Conservation (phyloP, 202 grass and related monocot species). For the Hordeum pubiflorum region DNA sequence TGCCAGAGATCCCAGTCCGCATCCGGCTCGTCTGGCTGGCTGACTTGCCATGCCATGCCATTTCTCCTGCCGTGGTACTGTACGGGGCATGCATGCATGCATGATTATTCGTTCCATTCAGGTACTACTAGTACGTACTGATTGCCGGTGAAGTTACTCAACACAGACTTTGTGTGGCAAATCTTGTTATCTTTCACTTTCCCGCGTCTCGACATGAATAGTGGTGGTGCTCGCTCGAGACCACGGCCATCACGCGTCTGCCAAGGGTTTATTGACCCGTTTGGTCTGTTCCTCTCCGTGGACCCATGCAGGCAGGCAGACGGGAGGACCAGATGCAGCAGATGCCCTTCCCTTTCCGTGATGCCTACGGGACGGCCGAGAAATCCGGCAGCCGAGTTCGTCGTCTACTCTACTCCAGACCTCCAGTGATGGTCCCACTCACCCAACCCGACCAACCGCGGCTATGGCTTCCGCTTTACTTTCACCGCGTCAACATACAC, state of each 20-base stretch:
- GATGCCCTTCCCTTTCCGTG: background rate
- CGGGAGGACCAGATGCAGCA: constrained; percentile 4
- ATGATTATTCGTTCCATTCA: background rate
- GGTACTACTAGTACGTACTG: background rate
- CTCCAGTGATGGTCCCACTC: background rate
- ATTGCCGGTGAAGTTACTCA: background rate
- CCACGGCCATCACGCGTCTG: background rate
- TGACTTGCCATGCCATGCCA: background rate
- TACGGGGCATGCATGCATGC: too few relatives aligned
- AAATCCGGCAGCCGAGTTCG: constrained; percentile 22
- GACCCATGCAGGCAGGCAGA: background rate
- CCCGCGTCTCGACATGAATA: background rate
- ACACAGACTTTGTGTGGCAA: background rate
- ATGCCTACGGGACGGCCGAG: background rate
- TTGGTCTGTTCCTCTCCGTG: background rate
- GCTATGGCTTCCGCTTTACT: background rate
- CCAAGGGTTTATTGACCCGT: constrained; percentile 5
- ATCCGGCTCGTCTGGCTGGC: background rate
- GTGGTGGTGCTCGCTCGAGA: background rate
- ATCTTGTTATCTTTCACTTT: background rate
- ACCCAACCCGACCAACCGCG: background rate
- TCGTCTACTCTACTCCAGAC: constrained; percentile 10
- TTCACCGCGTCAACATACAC: background rate
- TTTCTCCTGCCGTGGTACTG: background rate
- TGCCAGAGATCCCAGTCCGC: background rate